Base-by-base conservation (phyloP, 208 protist species). In the Herpetomonas tarakana region DNA sequence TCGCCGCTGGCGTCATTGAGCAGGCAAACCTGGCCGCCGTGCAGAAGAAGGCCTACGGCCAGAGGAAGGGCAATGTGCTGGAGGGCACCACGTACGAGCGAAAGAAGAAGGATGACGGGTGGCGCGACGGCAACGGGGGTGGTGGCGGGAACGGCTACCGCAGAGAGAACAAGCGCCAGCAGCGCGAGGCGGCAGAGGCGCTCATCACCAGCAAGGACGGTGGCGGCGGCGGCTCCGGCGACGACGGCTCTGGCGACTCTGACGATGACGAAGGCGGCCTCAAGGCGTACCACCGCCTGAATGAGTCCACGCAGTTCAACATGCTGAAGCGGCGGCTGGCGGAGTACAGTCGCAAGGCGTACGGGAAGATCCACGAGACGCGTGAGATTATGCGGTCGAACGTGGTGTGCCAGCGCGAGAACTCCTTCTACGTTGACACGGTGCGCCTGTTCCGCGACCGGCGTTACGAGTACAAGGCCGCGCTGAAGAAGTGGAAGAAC, bases 401-500 rank as follows among this genome's bases (percentile, higher is more conserved):
- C 45, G 98, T 97, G 39, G 93, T 99, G 6, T 99, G 99, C 79
- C 97, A 99, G 91, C 86, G 99, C 6, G 99, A 99, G 69, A 99
- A 99, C 76, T 88, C 97, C 19, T 99, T 99, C 67, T 99, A 99
- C 73, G 92, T 99, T 19, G 97, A 99, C 76, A 99, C 98, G 0
- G 99, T 99, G 7, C 81, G 96, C 30, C 74, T 91, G 9, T 99
- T 99, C 77, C 91, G 98, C 62, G 99, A 99, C 76, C 78, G 98
- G 28, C 91, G 99, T 38, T 99, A 99, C 78, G 90, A 94, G 53
- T 99, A 99, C 82, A 99, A 99, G 83, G 86, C 83, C 18, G 74
- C 89, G 28, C 83, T 97, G 25, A 99, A 99, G 75, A 89, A 75
- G 38, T 99, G 97, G 97, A 94, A 94, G 58, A 90, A 90, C 52